Conservation (phyloP, 768 basidiomycete species). For the Leccinum imitatum region DNA sequence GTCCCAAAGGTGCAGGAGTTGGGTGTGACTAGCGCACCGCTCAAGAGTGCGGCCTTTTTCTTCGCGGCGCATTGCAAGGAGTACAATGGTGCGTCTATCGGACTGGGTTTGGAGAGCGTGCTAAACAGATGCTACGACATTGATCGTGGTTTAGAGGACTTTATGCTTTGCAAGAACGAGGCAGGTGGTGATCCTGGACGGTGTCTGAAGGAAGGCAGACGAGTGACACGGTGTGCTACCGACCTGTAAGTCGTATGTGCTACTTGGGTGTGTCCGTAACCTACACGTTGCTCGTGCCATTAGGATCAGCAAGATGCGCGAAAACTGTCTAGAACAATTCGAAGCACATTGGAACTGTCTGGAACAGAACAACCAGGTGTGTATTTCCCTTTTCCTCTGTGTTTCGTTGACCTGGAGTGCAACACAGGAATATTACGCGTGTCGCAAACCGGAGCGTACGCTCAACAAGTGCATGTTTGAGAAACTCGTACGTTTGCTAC, state of each 20-base stretch:
- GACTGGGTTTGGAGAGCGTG: no score
- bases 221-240: constrained; percentile 92
- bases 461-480: constrained; percentile 96
- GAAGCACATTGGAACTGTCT: constrained; percentile 93
- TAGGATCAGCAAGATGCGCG: constrained; percentile 91
- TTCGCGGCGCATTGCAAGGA: constrained; percentile 95
- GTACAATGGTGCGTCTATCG: constrained; percentile 98
- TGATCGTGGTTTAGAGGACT: constrained; percentile 61
- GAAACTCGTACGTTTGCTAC: constrained; percentile 72
- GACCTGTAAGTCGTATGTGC: constrained; percentile 68
- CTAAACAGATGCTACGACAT: constrained; percentile 18
- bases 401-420: neutral
- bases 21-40: constrained; percentile 85
- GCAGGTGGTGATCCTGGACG: constrained; percentile 78
- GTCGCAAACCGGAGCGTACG: constrained; percentile 83
- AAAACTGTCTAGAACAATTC: constrained; percentile 85
- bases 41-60: constrained; percentile 97
- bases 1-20: constrained; percentile 85
- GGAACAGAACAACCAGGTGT: constrained; percentile 91
- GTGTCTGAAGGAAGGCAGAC: constrained; percentile 93
- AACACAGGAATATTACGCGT: constrained; percentile 79
- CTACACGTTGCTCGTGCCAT: neutral
- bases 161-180: constrained; percentile 97
- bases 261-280: neutral
- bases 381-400: neutral